Conservation (phyloP, 768 basidiomycete genomes). For the Trichaptum fuscoviolaceum region DNA sequence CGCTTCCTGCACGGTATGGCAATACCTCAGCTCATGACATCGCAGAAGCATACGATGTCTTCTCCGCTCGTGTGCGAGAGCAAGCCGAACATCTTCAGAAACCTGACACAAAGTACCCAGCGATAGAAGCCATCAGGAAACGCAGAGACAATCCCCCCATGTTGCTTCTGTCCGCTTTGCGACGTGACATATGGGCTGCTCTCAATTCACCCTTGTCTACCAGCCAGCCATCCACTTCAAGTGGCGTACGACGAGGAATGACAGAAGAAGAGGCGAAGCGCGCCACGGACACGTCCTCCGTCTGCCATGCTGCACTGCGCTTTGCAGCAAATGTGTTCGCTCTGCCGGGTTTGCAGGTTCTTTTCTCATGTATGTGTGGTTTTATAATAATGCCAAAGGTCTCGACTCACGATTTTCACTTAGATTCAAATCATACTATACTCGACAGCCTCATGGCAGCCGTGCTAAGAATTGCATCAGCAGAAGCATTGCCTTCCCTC, state of each 20-base stretch:
- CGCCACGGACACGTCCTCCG: not conserved
- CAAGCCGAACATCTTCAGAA: not conserved
- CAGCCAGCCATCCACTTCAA: not conserved
- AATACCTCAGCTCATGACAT: not conserved
- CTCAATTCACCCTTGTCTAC: not conserved
- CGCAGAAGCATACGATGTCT: not conserved
- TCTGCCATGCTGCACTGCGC: not conserved
- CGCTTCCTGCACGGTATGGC: not conserved
- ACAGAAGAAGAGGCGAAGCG: not conserved
- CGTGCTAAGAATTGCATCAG: not conserved
- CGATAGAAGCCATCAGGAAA: not conserved
- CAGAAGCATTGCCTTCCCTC: not conserved
- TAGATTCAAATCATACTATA: not conserved
- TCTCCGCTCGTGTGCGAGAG: not conserved
- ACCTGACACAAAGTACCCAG: not conserved
- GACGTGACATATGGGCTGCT: not conserved
- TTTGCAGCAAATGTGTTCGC: not conserved
- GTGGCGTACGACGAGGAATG: not conserved
- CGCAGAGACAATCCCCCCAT: not conserved
- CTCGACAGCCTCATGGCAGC: not conserved
- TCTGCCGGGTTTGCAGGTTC: not conserved
- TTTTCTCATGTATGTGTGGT: not conserved
- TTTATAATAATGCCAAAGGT: not conserved
- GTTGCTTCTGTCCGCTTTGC: not conserved
- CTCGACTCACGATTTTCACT: not conserved